Conservation (phyloP, 208 protist genomes). For the Acanthamoeba divionensis region DNA sequence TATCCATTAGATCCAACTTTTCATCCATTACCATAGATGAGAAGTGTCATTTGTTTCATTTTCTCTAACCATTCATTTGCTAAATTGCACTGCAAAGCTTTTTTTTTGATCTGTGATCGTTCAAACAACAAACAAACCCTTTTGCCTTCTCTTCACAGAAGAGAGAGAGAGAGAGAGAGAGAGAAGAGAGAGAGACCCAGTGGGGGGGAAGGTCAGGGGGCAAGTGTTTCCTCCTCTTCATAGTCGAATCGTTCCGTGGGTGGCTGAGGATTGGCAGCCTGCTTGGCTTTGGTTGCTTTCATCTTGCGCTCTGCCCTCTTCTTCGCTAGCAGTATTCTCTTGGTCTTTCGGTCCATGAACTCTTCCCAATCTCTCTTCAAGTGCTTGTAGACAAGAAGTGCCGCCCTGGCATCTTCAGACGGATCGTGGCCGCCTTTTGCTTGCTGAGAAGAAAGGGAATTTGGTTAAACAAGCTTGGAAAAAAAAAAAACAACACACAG, state of each 20-base stretch:
- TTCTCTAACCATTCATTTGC: neutral
- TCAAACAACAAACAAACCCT: too few species aligned
- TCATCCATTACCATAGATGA: neutral
- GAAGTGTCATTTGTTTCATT: neutral
- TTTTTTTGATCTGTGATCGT: too few species aligned
- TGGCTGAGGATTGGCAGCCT: neutral
- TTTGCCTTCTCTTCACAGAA: too few species aligned
- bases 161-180: too few species aligned
- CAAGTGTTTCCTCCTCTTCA: neutral
- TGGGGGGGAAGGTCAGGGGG: neutral
- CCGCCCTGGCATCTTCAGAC: constrained; percentile 42
- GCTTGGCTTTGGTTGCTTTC: neutral
- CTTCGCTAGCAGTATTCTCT: neutral
- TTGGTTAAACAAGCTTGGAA: too few species aligned
- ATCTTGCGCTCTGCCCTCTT: neutral
- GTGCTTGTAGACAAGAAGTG: constrained; percentile 57
- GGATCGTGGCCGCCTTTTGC: constrained; percentile 51
- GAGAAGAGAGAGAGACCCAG: too few species aligned
- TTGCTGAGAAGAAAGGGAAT: too few species aligned
- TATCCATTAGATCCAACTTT: too few species aligned
- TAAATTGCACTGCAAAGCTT: too few species aligned
- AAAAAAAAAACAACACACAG: too few species aligned
- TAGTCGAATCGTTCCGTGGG: too few species aligned
- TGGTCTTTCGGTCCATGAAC: constrained; percentile 24
- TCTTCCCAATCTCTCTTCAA: constrained; percentile 54